Conservation (phyloP, 225 moss, liverwort and hornwort genomes). For the Polytrichum commune region DNA sequence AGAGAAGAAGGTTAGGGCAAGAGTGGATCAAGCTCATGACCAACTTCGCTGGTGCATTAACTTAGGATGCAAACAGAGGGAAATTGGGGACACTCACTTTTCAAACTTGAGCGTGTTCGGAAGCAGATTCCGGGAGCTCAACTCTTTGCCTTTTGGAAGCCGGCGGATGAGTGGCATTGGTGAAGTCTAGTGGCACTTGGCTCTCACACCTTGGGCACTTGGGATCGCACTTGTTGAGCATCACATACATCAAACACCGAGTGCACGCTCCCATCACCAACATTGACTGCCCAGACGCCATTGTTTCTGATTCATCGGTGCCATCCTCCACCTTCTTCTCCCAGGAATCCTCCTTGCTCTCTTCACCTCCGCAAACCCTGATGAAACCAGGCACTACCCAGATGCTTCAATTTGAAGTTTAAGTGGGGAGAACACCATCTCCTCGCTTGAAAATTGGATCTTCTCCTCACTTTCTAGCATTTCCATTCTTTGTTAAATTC, state of each 20-base stretch:
- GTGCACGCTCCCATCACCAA: constrained; percentile 61
- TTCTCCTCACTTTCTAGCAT: too few species aligned
- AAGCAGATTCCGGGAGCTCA: background rate
- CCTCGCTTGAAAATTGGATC: too few species aligned
- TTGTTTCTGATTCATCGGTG: background rate
- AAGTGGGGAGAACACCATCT: too few species aligned
- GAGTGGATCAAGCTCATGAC: too few species aligned
- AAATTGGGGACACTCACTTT: too few species aligned
- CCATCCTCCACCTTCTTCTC: too few species aligned
- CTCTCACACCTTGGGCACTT: constrained; percentile 49
- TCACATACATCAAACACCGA: constrained; percentile 48
- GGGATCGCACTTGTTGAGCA: constrained; percentile 48
- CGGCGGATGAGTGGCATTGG: constrained; percentile 8
- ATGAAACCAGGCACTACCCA: background rate
- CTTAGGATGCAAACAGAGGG: too few species aligned
- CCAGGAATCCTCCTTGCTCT: constrained; percentile 17
- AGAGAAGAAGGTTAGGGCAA: too few species aligned
- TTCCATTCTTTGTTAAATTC: too few species aligned
- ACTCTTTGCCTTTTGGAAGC: constrained; percentile 33
- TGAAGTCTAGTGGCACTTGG: constrained; percentile 43
- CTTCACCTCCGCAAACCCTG: constrained; percentile 28
- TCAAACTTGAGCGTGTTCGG: too few species aligned
- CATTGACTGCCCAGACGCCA: constrained; percentile 5
- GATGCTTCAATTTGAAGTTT: too few species aligned
- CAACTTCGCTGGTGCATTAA: too few species aligned